Conservation (phyloP, 495 filamentous ascomycete genomes). For the Daldinia decipiens region DNA sequence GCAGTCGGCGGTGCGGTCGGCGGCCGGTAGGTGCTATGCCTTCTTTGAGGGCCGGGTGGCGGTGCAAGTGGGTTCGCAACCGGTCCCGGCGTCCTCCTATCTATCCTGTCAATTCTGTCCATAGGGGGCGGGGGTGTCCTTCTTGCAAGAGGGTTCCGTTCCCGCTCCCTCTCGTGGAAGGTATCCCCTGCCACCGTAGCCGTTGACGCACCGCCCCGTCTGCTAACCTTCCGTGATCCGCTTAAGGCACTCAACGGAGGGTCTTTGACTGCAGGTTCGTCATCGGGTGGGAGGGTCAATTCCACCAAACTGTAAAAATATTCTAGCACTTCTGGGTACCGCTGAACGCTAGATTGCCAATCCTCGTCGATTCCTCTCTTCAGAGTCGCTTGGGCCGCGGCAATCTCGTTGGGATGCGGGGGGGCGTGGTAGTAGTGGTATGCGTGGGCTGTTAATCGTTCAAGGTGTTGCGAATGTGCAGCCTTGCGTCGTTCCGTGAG, state of each 20-base stretch:
- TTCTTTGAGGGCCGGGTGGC: constrained; percentile 34
- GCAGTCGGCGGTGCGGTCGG: constrained; percentile 39
- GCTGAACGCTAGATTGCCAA: constrained; percentile 73
- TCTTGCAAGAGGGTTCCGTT: constrained; percentile 41
- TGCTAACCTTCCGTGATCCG: constrained; percentile 53
- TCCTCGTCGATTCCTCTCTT: constrained; percentile 78
- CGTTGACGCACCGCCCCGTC: constrained; percentile 48
- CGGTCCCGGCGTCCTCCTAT: constrained; percentile 45
- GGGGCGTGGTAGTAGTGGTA: constrained; percentile 65
- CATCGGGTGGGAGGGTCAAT: constrained; percentile 65
- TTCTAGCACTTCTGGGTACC: constrained; percentile 78
- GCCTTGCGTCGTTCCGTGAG: constrained; percentile 69
- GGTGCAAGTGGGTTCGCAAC: constrained; percentile 48
- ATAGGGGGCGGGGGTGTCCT: constrained; percentile 48
- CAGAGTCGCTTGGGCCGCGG: constrained; percentile 66
- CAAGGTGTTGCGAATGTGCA: constrained; percentile 64
- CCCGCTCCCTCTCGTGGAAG: constrained; percentile 43
- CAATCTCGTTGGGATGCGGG: constrained; percentile 67
- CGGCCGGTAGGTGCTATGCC: constrained; percentile 41
- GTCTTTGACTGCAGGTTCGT: constrained; percentile 64
- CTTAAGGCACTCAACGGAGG: constrained; percentile 64
- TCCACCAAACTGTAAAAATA: constrained; percentile 75
- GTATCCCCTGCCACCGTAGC: constrained; percentile 43
- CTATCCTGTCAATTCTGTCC: constrained; percentile 20
- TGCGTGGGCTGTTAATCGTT: constrained; percentile 65